A percentile compares a stretch with the other conserved stretches of the same genome.
These are phyloP conservation scores for Herpotrichia juniperi DNA, from an alignment of 2,329 filamentous ascomycete genomes.

Conservation along the genomic window DNA sequence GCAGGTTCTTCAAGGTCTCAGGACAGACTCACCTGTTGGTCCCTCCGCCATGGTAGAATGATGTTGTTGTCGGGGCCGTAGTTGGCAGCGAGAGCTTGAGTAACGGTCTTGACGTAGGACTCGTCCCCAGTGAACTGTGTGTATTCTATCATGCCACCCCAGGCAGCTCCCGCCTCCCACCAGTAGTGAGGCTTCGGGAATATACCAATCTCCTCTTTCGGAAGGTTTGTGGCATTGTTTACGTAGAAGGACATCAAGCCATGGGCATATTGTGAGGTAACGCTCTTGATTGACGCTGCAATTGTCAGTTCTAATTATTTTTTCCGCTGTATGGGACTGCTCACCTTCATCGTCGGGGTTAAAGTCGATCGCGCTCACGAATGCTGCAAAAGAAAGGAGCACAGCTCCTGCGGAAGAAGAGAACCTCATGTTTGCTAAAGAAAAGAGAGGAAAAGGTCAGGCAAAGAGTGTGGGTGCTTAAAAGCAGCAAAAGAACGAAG, in stretches of 20 bases:
- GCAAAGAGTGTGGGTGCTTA: constrained; percentile 31
- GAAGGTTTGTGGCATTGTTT: constrained; percentile 31
- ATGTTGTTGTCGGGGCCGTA: constrained; percentile 50
- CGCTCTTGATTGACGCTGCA: constrained; percentile 35
- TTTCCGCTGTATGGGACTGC: neutral
- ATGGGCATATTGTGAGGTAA: constrained; percentile 35
- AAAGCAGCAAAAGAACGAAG: constrained; percentile 26
- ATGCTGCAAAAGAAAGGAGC: constrained; percentile 40
- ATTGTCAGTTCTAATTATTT: constrained; percentile 2
- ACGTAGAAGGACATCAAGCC: constrained; percentile 45
- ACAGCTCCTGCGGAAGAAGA: constrained; percentile 39
- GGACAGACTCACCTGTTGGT: constrained; percentile 31
- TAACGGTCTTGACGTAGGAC: constrained; percentile 50
- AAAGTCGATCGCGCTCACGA: constrained; percentile 35
- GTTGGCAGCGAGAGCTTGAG: constrained; percentile 51
- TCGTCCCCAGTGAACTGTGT: constrained; percentile 54
- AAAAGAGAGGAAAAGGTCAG: constrained; percentile 14
- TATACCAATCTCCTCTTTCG: constrained; percentile 43
- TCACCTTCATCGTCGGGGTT: constrained; percentile 37
- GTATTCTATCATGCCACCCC: constrained; percentile 51
- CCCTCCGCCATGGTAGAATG: constrained; percentile 49
- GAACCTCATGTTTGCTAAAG: constrained; percentile 38
- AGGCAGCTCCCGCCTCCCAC: constrained; percentile 53
- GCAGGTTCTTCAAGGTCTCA: neutral
- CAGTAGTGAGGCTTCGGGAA: constrained; percentile 54